phyloP scores from a whole-genome alignment of 176 grass and related monocot species.

The Zea mays region DNA sequence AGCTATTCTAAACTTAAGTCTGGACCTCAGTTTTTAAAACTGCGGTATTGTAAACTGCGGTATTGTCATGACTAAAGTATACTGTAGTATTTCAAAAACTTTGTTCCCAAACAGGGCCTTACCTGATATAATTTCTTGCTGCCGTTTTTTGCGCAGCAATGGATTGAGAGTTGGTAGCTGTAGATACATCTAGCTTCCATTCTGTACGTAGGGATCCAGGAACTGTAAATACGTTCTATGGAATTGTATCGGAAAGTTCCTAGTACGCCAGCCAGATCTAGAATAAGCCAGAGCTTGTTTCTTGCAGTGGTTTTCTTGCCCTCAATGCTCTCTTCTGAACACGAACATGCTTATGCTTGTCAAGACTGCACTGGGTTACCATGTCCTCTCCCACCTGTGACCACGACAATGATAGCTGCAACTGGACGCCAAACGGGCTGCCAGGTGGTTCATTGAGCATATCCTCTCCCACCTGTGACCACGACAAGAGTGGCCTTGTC shows the following conservation, averaged over 20 bases:
- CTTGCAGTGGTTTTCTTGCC: neutral
- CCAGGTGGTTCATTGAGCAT: too few relatives aligned
- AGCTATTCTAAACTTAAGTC: too few relatives aligned
- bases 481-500: too few relatives aligned
- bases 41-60: too few relatives aligned
- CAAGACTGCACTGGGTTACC: neutral
- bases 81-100: too few relatives aligned
- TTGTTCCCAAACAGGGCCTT: too few relatives aligned
- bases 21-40: too few relatives aligned
- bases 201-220: neutral
- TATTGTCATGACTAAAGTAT: too few relatives aligned
- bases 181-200: conserved; percentile 11
- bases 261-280: neutral
- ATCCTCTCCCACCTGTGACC: too few relatives aligned
- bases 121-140: neutral
- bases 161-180: neutral
- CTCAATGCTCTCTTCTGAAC: neutral
- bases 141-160: neutral
- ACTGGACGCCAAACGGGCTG: neutral
- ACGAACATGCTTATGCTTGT: neutral
- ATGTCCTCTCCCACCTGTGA: too few relatives aligned
- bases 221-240: conserved; percentile 12
- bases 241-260: conserved; percentile 1
- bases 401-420: neutral
- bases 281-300: neutral